A percentile compares a stretch with the other conserved stretches of the same genome.
Conservation (phyloP, 768 basidiomycete species). For the Hygrocybe coccinea region DNA sequence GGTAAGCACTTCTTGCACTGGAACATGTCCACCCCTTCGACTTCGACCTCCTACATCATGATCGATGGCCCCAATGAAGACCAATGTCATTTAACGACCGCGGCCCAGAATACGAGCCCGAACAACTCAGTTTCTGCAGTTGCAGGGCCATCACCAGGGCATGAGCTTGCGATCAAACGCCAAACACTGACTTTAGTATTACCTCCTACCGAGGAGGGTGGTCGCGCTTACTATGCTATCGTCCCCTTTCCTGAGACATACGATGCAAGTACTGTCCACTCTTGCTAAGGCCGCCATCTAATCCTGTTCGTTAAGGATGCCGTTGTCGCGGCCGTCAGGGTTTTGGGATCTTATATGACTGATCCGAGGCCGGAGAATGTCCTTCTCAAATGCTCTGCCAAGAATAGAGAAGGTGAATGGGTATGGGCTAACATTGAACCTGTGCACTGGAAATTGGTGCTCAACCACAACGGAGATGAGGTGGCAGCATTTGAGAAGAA, state of each 20-base stretch:
- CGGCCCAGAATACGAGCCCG: too few relatives aligned
- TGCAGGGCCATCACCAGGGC: too few relatives aligned
- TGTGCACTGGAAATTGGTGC: neutral
- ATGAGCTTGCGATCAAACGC: neutral
- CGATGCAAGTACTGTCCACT: neutral
- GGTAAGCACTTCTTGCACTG: too few relatives aligned
- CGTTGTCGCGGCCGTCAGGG: neutral
- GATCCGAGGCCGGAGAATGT: neutral
- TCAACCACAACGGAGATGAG: neutral
- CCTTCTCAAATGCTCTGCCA: neutral
- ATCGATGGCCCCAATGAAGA: too few relatives aligned
- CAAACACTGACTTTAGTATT: neutral
- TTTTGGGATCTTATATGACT: neutral
- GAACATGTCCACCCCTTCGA: too few relatives aligned
- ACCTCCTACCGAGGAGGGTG: neutral
- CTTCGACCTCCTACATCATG: too few relatives aligned
- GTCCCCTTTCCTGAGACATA: neutral
- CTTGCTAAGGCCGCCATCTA: neutral
- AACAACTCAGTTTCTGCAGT: too few relatives aligned
- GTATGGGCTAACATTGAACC: conserved; percentile 1
- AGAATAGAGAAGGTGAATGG: neutral
- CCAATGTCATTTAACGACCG: too few relatives aligned
- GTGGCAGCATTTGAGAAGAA: neutral
- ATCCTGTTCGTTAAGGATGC: neutral
- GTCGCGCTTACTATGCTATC: neutral